Base-by-base conservation (phyloP, 1,139 yeast species). In the Saccharomycopsis hybrid region DNA sequence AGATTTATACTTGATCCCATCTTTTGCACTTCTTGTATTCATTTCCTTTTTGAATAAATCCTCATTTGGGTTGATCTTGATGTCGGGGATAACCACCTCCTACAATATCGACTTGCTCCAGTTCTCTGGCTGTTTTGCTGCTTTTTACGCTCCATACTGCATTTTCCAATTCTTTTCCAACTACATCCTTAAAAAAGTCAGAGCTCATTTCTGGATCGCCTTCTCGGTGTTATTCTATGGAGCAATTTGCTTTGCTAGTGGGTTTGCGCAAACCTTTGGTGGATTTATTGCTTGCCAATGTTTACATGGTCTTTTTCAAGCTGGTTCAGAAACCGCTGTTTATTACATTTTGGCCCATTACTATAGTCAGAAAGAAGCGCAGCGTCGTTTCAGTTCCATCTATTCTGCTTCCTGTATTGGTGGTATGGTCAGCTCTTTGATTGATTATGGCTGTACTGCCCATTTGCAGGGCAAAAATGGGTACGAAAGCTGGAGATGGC, bases 381-480 rank as follows among this genome's bases (percentile, higher is more conserved):
- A 82, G 63, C 75, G 80, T 60, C 68, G 92, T 50, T 82, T 80
- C 62, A 76, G 83, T 9, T 74, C 80, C 47, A 84, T 84, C 64
- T 83, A 82, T 65, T 53, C 83, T 43, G 83, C 87, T 46, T 80
- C 88, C 7, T 76, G 83, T 59, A 71, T 84, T 69, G 85, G 90
- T 29, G 89, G 92, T 62, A 94, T 90, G 2, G 85, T 85, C 65
- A 85, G 88, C 51, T 94, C 95, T 52, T 77, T 87, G 47, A 75
- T 86, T 54, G 86, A 86, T 30, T 78, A 76, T 48, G 82, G 81
- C 49, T 62, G 56, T 54, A 74, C 79, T 47, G 65, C 75, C 59
- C 76, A 72, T 50, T 63, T 80, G 55, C 68, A 73, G 55, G 79
- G 79, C 11, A 64, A 58, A 11, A 71, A 69, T 46, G 82, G 82